These are phyloP conservation scores for Phytophthora vignae DNA, from an alignment of 352 stramenopile genomes.

Conservation along the genomic window DNA sequence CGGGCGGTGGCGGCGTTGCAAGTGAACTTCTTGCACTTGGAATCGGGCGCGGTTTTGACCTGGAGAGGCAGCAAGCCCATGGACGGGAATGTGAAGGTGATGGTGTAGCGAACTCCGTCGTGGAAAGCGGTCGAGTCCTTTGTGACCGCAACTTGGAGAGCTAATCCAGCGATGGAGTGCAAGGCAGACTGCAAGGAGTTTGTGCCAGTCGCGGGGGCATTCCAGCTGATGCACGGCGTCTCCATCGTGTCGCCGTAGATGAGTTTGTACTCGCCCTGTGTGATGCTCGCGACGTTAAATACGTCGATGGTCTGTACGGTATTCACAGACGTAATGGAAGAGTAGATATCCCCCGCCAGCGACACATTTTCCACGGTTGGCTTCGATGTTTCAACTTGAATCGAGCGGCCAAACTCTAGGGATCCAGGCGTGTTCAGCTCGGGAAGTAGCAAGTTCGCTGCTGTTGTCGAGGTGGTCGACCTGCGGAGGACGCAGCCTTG, in stretches of 20 bases:
- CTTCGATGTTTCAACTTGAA: conserved; percentile 63
- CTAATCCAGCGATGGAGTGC: conserved; percentile 49
- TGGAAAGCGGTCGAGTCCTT: conserved; percentile 53
- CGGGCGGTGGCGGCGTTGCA: conserved; percentile 32
- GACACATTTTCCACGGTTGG: conserved; percentile 47
- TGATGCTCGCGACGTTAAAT: conserved; percentile 57
- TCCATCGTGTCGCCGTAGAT: conserved; percentile 46
- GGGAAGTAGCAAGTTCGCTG: conserved; percentile 58
- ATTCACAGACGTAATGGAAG: conserved; percentile 44
- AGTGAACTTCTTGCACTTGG: conserved; percentile 42
- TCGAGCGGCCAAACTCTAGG: conserved; percentile 57
- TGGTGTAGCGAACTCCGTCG: conserved; percentile 54
- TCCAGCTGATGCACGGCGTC: conserved; percentile 66
- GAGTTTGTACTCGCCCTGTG: conserved; percentile 61
- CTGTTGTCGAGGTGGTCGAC: conserved; percentile 42
- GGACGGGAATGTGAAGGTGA: conserved; percentile 64
- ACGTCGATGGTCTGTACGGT: conserved; percentile 66
- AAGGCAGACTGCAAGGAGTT: conserved; percentile 51
- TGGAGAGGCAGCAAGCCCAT: conserved; percentile 53
- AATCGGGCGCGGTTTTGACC: conserved; percentile 25
- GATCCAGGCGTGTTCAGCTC: conserved; percentile 52
- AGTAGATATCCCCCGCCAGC: conserved; percentile 47
- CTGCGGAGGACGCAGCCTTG: conserved; percentile 57
- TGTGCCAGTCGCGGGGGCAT: conserved; percentile 42
- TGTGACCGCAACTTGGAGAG: conserved; percentile 47